Evolutionary conservation across 495 filamentous ascomycete genomes (phyloP), one percentile per base, ranked within the genome.

Genomic region (Aspergillus avenaceus): DNA sequence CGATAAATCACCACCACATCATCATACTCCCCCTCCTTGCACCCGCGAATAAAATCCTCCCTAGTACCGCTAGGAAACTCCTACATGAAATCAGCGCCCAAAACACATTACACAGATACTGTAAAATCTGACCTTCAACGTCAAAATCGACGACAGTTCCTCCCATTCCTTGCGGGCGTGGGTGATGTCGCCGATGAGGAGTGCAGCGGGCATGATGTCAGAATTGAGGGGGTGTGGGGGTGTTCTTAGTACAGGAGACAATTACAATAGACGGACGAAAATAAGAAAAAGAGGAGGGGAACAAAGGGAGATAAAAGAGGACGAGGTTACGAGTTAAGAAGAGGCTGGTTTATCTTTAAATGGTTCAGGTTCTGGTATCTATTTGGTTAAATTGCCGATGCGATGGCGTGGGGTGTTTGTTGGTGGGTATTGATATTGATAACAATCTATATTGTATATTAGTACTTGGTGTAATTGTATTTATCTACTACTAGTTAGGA

Each of bases 1-100:
- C 82, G 67, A 49, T 83, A 83, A 41, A 84, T 73, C 1, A 66
- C 82, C 5, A 78, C 65, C 2, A 84, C 74, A 42, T 81, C 79
- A 37, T 82, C 74, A 51, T 81, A 83, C 49, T 73, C 64, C 16
- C 82, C 80, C 8, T 68, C 54, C 50, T 72, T 70, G 59, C 75
- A 81, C 50, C 77, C 75, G 36, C 66, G 54, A 41, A 83, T 59
- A 57, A 82, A 81, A 16, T 77, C 71, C 41, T 74, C 68, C 29
- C 81, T 66, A 12, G 67, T 76, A 6, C 76, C 80, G 4, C 60
- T 60, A 24, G 69, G 72, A 53, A 83, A 77, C 70, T 81, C 72
- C 82, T 85, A 28, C n/a, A 52, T 12, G 7, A n/a, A 6, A 38
- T 16, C 19, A 29, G 19, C 40, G n/a, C 9, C 9, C 18, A 38